Evolutionary conservation across 495 filamentous ascomycete genomes (phyloP).

Genomic region (Tuber magnatum): DNA sequence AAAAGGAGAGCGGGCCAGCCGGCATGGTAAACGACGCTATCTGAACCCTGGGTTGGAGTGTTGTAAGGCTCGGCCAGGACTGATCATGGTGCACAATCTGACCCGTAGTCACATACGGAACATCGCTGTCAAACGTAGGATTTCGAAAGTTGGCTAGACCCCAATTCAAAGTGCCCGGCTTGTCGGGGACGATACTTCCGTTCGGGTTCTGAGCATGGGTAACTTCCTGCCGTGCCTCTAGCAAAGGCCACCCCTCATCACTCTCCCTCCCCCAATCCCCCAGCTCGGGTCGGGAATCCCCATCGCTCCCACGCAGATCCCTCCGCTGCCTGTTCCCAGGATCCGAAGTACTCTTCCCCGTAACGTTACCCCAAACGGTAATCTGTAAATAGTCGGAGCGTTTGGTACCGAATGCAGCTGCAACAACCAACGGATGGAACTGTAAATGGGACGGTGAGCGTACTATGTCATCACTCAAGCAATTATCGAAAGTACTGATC

Average conservation of each 20-base stretch:
- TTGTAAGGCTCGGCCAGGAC: slow-evolving; percentile 23
- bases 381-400: slow-evolving; percentile 61
- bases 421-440: slow-evolving; percentile 65
- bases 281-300: slow-evolving; percentile 10
- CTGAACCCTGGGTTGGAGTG: slow-evolving; percentile 20
- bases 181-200: background rate
- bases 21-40: slow-evolving; percentile 28
- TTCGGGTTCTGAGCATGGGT: slow-evolving; percentile 11
- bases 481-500: slow-evolving; percentile 71
- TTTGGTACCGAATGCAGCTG: slow-evolving; percentile 57
- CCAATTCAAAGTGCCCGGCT: slow-evolving; percentile 11
- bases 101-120: slow-evolving; percentile 20
- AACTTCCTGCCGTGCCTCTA: slow-evolving; percentile 23
- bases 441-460: slow-evolving; percentile 56
- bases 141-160: slow-evolving; percentile 36
- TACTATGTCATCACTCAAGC: slow-evolving; percentile 56
- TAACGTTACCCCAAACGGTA: slow-evolving; percentile 86
- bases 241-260: slow-evolving; percentile 25
- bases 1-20: slow-evolving; percentile 17
- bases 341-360: slow-evolving; percentile 46
- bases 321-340: slow-evolving; percentile 14
- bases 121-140: slow-evolving; percentile 25
- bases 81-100: slow-evolving; percentile 16
- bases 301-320: slow-evolving; percentile 11
- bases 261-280: background rate